Percentiles rank a stretch among this genome's conserved stretches.
Evolutionary conservation across 2,329 filamentous ascomycete species (phyloP).

Genomic region (Seiridium cupressi): DNA sequence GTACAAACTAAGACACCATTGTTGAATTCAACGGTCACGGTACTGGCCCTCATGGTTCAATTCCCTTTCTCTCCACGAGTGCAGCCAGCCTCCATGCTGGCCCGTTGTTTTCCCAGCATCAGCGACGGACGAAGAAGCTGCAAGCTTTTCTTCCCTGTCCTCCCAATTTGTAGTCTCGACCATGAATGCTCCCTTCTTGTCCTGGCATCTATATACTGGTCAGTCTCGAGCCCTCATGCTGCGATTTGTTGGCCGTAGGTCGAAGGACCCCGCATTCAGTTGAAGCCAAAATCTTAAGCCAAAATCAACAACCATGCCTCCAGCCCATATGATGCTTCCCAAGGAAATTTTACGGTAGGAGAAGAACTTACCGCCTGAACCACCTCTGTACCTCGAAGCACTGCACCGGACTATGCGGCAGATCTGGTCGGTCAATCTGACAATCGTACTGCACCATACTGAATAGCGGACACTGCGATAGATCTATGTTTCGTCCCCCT

Average conservation of each 20-base stretch:
- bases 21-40: background rate
- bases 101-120: background rate
- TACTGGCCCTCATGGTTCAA: background rate
- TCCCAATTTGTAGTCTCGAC: conserved; percentile 67
- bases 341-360: background rate
- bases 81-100: background rate
- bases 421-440: conserved; percentile 46
- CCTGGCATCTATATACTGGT: conserved; percentile 47
- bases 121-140: background rate
- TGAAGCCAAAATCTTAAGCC: background rate
- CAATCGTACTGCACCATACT: conserved; percentile 62
- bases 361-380: conserved; percentile 54
- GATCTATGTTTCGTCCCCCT: conserved; percentile 40
- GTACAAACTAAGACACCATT: background rate
- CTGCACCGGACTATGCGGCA: conserved; percentile 43
- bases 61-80: conserved; percentile 1
- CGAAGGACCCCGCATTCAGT: background rate
- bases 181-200: conserved; percentile 55
- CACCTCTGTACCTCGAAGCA: conserved; percentile 59
- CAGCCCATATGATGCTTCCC: background rate
- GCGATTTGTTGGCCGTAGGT: background rate
- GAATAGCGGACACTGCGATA: conserved; percentile 54
- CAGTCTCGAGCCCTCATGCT: background rate
- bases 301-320: conserved; percentile 4
- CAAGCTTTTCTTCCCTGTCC: conserved; percentile 24